Conservation (phyloP, 1,139 yeast species). For the Nadsonia commutata region DNA sequence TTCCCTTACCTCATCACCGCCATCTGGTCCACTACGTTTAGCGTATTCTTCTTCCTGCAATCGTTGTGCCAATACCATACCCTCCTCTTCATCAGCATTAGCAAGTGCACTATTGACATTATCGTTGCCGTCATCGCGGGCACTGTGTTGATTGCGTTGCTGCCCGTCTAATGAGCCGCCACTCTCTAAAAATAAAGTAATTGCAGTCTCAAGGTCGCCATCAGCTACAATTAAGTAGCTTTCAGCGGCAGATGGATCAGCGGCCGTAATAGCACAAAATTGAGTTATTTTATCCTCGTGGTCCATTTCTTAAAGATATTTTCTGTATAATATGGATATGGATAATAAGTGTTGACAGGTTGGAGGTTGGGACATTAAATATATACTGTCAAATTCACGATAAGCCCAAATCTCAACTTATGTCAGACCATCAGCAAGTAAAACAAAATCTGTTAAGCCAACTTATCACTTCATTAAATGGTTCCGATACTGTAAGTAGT, state of each 20-base stretch:
- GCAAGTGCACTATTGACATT: slow-evolving; percentile 5
- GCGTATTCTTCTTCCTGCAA: slow-evolving; percentile 44
- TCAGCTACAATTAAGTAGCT: slow-evolving; percentile 73
- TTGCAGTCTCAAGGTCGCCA: slow-evolving; percentile 71
- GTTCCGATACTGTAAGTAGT: not conserved
- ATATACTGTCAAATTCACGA: too few species aligned
- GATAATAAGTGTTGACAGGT: too few species aligned
- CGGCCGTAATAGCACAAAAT: slow-evolving; percentile 76
- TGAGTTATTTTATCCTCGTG: slow-evolving; percentile 44
- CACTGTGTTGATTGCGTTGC: slow-evolving; percentile 3
- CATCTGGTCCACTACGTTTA: slow-evolving; percentile 1
- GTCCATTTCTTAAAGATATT: slow-evolving; percentile 12
- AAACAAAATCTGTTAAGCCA: not conserved
- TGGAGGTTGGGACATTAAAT: too few species aligned
- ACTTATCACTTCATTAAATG: not conserved
- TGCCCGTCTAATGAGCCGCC: slow-evolving; percentile 32
- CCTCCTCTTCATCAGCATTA: slow-evolving; percentile 24
- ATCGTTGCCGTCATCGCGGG: not conserved
- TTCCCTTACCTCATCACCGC: slow-evolving; percentile 46
- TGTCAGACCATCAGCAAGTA: not conserved
- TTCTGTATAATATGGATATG: too few species aligned
- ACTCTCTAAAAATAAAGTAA: slow-evolving; percentile 68
- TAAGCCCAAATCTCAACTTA: not conserved
- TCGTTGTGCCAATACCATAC: slow-evolving; percentile 47
- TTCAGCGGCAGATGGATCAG: slow-evolving; percentile 54